Evolutionary conservation across 768 basidiomycete genomes (phyloP).

Genomic region (Calocybe cyanea): DNA sequence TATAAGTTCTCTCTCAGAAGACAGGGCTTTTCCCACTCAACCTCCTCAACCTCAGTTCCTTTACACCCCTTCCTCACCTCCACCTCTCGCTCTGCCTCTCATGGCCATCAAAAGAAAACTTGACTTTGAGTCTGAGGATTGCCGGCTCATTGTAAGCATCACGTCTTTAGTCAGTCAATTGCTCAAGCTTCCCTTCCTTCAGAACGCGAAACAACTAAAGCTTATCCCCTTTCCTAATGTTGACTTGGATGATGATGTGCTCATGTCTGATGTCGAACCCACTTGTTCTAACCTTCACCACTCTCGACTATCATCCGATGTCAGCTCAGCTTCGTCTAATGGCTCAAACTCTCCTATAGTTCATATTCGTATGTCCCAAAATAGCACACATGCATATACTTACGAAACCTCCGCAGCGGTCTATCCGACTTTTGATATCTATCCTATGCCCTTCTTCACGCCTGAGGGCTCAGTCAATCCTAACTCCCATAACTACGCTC

Average conservation of each 20-base stretch:
- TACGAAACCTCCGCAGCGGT: constrained; percentile 26
- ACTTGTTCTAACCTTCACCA: constrained; percentile 52
- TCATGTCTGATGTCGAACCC: constrained; percentile 70
- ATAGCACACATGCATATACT: constrained; percentile 1
- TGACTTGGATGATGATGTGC: constrained; percentile 58
- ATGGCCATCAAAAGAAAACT: constrained; percentile 82
- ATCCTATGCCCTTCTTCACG: constrained; percentile 52
- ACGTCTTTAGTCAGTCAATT: constrained; percentile 10
- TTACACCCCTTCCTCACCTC: no score
- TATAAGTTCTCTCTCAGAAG: constrained; percentile 26
- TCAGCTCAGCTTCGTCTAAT: constrained; percentile 54
- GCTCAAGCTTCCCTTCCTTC: constrained; percentile 17
- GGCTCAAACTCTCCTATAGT: constrained; percentile 43
- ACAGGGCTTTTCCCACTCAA: constrained; percentile 9
- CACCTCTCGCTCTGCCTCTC: constrained; percentile 12
- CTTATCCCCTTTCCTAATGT: constrained; percentile 71
- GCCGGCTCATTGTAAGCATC: constrained; percentile 41
- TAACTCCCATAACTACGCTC: constrained; percentile 42
- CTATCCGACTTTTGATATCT: constrained; percentile 63
- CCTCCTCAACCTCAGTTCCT: constrained; percentile 17
- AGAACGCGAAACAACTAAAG: constrained; percentile 70
- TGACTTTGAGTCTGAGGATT: constrained; percentile 53
- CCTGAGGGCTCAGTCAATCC: constrained; percentile 43
- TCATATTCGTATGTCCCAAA: constrained; percentile 42
- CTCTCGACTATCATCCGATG: constrained; percentile 60